These are phyloP conservation scores for Amesomyces nigricolor DNA, from an alignment of 2,329 filamentous ascomycete genomes.

Conservation along the genomic window DNA sequence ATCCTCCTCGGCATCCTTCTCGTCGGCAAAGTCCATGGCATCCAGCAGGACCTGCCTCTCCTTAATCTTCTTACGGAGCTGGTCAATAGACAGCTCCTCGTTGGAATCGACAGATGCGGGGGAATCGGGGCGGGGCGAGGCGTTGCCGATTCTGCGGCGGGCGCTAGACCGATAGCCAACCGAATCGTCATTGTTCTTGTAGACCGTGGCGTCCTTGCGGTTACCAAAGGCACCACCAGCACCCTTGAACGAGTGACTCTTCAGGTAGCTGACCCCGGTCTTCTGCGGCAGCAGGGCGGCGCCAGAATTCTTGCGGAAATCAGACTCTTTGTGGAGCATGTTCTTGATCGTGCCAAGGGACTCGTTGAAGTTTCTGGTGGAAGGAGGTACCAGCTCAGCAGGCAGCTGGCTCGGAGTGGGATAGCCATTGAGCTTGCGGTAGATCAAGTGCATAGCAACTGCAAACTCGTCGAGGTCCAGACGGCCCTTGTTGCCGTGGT, in stretches of 20 bases:
- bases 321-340: slow-evolving; percentile 82
- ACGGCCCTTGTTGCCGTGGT: slow-evolving; percentile 88
- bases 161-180: slow-evolving; percentile 92
- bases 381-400: slow-evolving; percentile 88
- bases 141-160: slow-evolving; percentile 69
- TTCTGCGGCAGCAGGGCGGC: slow-evolving; percentile 88
- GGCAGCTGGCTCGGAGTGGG: slow-evolving; percentile 82
- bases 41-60: slow-evolving; percentile 94
- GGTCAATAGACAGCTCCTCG: slow-evolving; percentile 80
- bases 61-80: slow-evolving; percentile 84
- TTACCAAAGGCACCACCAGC: slow-evolving; percentile 51
- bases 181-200: slow-evolving; percentile 91
- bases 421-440: slow-evolving; percentile 93
- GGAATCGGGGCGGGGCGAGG: slow-evolving; percentile 73
- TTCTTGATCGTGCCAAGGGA: slow-evolving; percentile 92
- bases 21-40: slow-evolving; percentile 93
- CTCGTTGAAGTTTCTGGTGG: slow-evolving; percentile 85
- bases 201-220: slow-evolving; percentile 92
- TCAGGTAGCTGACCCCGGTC: slow-evolving; percentile 97
- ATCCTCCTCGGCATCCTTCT: slow-evolving; percentile 83
- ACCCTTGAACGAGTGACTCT: slow-evolving; percentile 84
- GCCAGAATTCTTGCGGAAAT: slow-evolving; percentile 80
- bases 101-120: slow-evolving; percentile 63
- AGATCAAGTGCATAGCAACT: slow-evolving; percentile 98
- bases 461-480: slow-evolving; percentile 96